Percentiles rank a stretch among this genome's conserved stretches.
phyloP scores from a whole-genome alignment of 2,329 filamentous ascomycete species.

The Colletotrichum eremochloae region DNA sequence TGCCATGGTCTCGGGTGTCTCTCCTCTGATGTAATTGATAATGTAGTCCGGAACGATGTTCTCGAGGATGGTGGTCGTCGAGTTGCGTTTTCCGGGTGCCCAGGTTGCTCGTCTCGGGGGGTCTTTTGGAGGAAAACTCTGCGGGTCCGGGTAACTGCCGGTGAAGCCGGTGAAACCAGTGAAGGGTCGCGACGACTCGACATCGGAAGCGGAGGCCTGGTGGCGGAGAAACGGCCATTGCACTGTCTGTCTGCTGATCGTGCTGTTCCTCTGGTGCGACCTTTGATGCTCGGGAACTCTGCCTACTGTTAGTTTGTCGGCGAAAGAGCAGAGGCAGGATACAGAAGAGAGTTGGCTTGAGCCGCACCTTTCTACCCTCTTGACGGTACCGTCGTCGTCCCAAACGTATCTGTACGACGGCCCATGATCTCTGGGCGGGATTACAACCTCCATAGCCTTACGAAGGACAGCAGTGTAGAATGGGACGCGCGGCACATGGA shows the following conservation, averaged over 20 bases:
- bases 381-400: slow-evolving; percentile 42
- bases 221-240: slow-evolving; percentile 43
- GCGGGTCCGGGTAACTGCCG: slow-evolving; percentile 32
- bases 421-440: slow-evolving; percentile 42
- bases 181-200: slow-evolving; percentile 36
- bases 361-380: slow-evolving; percentile 40
- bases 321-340: neutral
- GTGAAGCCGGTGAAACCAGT: slow-evolving; percentile 41
- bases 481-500: slow-evolving; percentile 28
- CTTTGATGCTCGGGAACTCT: slow-evolving; percentile 25
- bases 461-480: slow-evolving; percentile 33
- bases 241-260: slow-evolving; percentile 43
- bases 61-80: slow-evolving; percentile 39
- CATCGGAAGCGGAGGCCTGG: slow-evolving; percentile 38
- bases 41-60: slow-evolving; percentile 69
- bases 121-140: slow-evolving; percentile 26
- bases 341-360: neutral
- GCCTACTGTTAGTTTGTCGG: slow-evolving; percentile 17
- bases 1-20: slow-evolving; percentile 67
- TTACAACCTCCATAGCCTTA: slow-evolving; percentile 43
- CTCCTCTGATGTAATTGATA: slow-evolving; percentile 67
- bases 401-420: slow-evolving; percentile 42
- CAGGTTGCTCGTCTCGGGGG: slow-evolving; percentile 40
- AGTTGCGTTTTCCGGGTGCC: slow-evolving; percentile 41
- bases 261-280: slow-evolving; percentile 22